Evolutionary conservation across 139 green algal genomes (phyloP).

Genomic region (Volvox reticuliferus): DNA sequence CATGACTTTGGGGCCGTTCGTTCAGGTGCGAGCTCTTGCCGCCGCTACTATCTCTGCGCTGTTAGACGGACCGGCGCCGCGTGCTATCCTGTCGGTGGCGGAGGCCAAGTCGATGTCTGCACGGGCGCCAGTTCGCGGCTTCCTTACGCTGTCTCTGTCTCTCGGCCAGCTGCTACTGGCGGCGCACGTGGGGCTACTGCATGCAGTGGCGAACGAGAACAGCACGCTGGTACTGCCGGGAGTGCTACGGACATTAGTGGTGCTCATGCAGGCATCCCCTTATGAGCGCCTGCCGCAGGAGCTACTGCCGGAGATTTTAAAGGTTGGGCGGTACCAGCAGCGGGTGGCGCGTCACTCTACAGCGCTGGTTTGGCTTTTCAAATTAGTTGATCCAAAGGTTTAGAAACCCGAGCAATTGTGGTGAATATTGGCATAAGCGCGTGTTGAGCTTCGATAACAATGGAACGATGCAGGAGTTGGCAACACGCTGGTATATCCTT

Average conservation of each 20-base stretch:
- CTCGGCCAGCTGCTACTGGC: constrained; percentile 64
- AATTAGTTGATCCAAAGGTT: too few species aligned
- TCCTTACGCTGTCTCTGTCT: constrained; percentile 75
- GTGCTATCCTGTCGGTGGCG: constrained; percentile 74
- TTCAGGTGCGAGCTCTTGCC: constrained; percentile 65
- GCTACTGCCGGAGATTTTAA: constrained; percentile 63
- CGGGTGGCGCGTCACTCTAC: too few species aligned
- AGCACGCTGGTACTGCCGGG: constrained; percentile 51
- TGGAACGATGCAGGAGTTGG: too few species aligned
- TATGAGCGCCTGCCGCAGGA: constrained; percentile 72
- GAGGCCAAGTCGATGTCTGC: constrained; percentile 49
- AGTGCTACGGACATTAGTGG: constrained; percentile 70
- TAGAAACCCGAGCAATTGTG: too few species aligned
- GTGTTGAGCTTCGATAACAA: too few species aligned
- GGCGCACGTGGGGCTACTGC: constrained; percentile 65
- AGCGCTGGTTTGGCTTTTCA: too few species aligned
- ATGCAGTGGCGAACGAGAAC: constrained; percentile 40
- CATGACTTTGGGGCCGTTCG: neutral
- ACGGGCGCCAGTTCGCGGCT: constrained; percentile 59
- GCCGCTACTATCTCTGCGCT: constrained; percentile 66
- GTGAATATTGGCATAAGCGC: too few species aligned
- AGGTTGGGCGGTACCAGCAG: neutral
- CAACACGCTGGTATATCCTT: too few species aligned
- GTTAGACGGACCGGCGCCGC: constrained; percentile 73
- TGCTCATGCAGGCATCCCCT: constrained; percentile 61